phyloP scores from a whole-genome alignment of 805 yeast genomes.

The Ogataea nakhonphanomensis region DNA sequence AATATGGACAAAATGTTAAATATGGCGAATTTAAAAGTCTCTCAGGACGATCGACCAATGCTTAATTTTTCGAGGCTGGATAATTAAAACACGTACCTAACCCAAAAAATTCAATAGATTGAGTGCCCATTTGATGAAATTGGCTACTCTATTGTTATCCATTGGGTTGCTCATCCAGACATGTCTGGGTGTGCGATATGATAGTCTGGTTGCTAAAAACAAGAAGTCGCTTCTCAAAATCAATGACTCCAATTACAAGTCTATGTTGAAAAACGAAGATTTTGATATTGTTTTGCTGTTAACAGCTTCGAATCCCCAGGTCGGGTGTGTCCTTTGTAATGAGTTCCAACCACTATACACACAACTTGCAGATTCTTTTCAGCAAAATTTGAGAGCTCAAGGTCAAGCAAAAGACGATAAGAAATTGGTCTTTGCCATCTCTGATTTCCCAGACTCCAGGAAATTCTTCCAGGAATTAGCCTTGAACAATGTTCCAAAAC shows the following conservation, averaged over 20 bases:
- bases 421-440: constrained; percentile 63
- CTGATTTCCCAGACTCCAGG: constrained; percentile 65
- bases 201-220: constrained; percentile 13
- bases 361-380: constrained; percentile 58
- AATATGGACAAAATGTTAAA: not conserved
- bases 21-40: not conserved
- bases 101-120: not conserved
- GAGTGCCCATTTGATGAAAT: constrained; percentile 9
- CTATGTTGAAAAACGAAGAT: constrained; percentile 58
- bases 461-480: constrained; percentile 48
- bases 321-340: constrained; percentile 75
- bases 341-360: constrained; percentile 65
- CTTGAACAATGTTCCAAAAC: constrained; percentile 75
- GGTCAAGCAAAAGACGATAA: constrained; percentile 49
- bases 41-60: constrained; percentile 1
- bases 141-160: constrained; percentile 4
- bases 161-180: constrained; percentile 7
- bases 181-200: constrained; percentile 20
- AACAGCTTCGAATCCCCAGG: constrained; percentile 69
- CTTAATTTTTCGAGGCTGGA: not conserved
- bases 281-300: constrained; percentile 61
- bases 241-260: constrained; percentile 58
- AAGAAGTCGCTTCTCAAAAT: constrained; percentile 28
- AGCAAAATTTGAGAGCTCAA: constrained; percentile 44
- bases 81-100: constrained; percentile 3